Evolutionary conservation across 75 land plant species (phyloP), one percentile per base, ranked within the genome.

Genomic region (Cunninghamia lanceolata): DNA sequence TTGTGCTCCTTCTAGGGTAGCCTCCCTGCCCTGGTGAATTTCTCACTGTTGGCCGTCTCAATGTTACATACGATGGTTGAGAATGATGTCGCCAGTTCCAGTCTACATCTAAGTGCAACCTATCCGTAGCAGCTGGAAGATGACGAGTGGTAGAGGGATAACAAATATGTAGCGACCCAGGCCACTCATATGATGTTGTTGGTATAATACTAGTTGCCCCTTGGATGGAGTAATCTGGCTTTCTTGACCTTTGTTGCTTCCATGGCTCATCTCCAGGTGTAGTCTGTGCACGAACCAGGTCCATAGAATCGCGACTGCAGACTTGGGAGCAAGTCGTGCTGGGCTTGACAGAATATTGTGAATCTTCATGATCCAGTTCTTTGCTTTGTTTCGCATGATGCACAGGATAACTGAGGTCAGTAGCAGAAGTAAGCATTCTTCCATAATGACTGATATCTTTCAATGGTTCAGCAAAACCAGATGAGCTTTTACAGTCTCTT

Each of bases 31-130:
- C 15, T 76, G 88, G 6, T 47, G 89, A 73, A 36, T 86, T 89
- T 88, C 91, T 89, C 17, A 85, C 53, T 42, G 89, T 90, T 85
- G 86, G 79, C 59, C 85, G 89, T 83, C 88, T 86, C 54, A 89
- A 50, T 16, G 95, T 85, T 38, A 93, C 43, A 78, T 91, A 90
- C 5, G 97, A 88, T 71, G 89, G 91, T 38, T 87, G 92, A 63
- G 89, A 82, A 39, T 93, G 92, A 84, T 89, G 87, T 38, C 88
- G 91, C 97, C 93, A 94, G 75, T 92, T 90, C 39, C 88, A 90
- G 86, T 94, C 94, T 52, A 92, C 96, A 89, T 97, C 99, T 28
- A 97, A 90, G 86, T 97, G 98, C 86, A 97, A 87, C 84, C 99
- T 89, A 87, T 97, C 99, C 77, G 98, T 94, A 42, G 99, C 93